These are phyloP conservation scores for Biscogniauxia mediterranea DNA, from an alignment of 2,329 filamentous ascomycete genomes.

Conservation along the genomic window DNA sequence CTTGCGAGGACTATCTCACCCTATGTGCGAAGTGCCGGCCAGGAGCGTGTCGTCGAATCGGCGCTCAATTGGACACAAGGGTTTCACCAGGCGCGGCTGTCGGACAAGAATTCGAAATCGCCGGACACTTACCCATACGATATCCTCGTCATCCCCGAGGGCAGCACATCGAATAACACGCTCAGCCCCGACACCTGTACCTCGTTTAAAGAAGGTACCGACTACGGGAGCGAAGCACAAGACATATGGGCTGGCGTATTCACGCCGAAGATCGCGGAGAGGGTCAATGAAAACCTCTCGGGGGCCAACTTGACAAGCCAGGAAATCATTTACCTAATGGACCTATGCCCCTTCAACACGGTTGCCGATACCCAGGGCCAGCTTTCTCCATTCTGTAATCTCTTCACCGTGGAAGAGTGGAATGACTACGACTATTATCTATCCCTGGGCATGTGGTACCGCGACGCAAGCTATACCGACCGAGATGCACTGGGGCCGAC, in stretches of 20 bases:
- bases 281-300: conserved; percentile 67
- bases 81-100: conserved; percentile 57
- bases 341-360: conserved; percentile 82
- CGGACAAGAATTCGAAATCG: conserved; percentile 40
- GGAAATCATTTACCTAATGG: conserved; percentile 76
- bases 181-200: conserved; percentile 72
- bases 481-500: conserved; percentile 79
- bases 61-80: conserved; percentile 74
- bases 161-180: conserved; percentile 70
- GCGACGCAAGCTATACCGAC: conserved; percentile 55
- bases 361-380: conserved; percentile 58
- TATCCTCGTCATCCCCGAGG: conserved; percentile 71
- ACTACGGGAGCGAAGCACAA: conserved; percentile 51
- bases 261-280: conserved; percentile 62
- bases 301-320: conserved; percentile 62
- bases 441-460: conserved; percentile 81
- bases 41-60: conserved; percentile 70
- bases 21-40: conserved; percentile 70
- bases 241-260: conserved; percentile 62
- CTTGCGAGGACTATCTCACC: conserved; percentile 60
- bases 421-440: conserved; percentile 76
- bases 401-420: conserved; percentile 77
- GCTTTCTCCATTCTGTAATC: conserved; percentile 69
- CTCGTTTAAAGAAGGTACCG: conserved; percentile 62
- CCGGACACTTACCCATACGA: conserved; percentile 47